Conservation (phyloP, 768 basidiomycete species). For the Tricholoma flavovirens region DNA sequence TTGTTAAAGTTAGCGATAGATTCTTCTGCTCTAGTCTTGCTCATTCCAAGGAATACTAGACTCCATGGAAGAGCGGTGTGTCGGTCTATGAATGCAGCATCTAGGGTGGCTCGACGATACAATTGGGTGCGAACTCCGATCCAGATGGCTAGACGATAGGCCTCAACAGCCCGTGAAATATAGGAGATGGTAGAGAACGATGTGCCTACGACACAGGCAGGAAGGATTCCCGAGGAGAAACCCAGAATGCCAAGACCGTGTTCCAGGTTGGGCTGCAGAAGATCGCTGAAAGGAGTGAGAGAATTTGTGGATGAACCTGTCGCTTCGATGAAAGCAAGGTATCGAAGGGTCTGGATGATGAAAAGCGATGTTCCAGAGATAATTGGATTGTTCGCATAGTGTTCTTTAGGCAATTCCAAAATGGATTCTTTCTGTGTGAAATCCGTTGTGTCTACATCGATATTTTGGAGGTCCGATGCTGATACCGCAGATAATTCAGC, state of each 20-base stretch:
- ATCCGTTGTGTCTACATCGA: constrained; percentile 37
- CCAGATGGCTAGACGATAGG: constrained; percentile 49
- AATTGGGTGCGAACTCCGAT: constrained; percentile 40
- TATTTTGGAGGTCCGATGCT: constrained; percentile 24
- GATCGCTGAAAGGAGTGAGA: constrained; percentile 21
- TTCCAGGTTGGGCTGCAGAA: constrained; percentile 30
- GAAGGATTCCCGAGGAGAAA: constrained; percentile 53
- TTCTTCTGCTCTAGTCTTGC: constrained; percentile 24
- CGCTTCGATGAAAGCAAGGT: constrained; percentile 34
- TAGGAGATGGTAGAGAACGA: constrained; percentile 35
- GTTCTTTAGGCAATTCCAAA: constrained; percentile 27
- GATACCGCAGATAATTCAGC: constrained; percentile 44
- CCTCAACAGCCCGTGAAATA: constrained; percentile 39
- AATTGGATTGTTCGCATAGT: constrained; percentile 40
- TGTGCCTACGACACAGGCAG: constrained; percentile 45
- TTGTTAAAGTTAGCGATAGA: constrained; percentile 14
- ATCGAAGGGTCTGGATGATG: constrained; percentile 47
- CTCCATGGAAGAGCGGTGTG: constrained; percentile 19
- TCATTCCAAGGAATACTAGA: constrained; percentile 21
- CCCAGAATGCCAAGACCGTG: constrained; percentile 37
- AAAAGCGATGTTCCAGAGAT: constrained; percentile 45
- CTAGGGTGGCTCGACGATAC: constrained; percentile 20
- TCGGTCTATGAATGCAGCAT: constrained; percentile 21
- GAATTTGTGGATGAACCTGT: constrained; percentile 12
- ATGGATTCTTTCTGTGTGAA: constrained; percentile 37